Percentiles rank a stretch among this genome's conserved stretches.
These are phyloP conservation scores for Ogataea neopini DNA, from an alignment of 805 yeast genomes.

Conservation along the genomic window DNA sequence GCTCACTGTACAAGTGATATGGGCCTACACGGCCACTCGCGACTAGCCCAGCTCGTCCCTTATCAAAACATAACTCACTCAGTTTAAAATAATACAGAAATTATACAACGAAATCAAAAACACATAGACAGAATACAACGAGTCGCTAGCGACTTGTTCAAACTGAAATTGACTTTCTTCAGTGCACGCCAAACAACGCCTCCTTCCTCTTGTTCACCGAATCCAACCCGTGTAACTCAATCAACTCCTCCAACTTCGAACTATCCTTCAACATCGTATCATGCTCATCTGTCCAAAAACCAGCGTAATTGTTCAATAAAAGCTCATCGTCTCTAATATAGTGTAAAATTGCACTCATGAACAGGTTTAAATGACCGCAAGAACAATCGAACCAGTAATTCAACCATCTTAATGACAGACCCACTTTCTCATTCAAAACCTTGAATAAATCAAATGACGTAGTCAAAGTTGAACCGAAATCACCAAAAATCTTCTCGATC, in stretches of 20 bases:
- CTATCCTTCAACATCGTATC: slow-evolving; percentile 31
- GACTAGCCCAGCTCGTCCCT: too few species aligned
- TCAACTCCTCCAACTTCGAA: slow-evolving; percentile 23
- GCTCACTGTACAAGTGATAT: too few species aligned
- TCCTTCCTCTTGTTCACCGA: slow-evolving; percentile 35
- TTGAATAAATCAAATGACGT: slow-evolving; percentile 33
- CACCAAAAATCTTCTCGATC: slow-evolving; percentile 28
- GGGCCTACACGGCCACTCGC: too few species aligned
- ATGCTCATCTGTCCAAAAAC: slow-evolving; percentile 37
- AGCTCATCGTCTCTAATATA: slow-evolving; percentile 33
- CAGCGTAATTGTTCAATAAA: slow-evolving; percentile 28
- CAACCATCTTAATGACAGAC: slow-evolving; percentile 34
- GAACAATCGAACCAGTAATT: slow-evolving; percentile 38
- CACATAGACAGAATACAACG: background rate
- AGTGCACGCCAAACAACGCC: slow-evolving; percentile 27
- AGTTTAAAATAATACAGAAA: background rate
- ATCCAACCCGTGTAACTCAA: slow-evolving; percentile 33
- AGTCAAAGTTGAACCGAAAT: slow-evolving; percentile 27
- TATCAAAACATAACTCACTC: too few species aligned
- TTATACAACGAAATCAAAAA: background rate
- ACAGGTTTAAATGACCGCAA: slow-evolving; percentile 34
- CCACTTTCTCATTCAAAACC: slow-evolving; percentile 31
- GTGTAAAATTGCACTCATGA: slow-evolving; percentile 32
- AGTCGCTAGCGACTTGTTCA: too few species aligned
- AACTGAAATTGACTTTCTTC: background rate